Evolutionary conservation across 2,329 filamentous ascomycete species (phyloP).

Genomic region (Akanthomyces uredinophilus): DNA sequence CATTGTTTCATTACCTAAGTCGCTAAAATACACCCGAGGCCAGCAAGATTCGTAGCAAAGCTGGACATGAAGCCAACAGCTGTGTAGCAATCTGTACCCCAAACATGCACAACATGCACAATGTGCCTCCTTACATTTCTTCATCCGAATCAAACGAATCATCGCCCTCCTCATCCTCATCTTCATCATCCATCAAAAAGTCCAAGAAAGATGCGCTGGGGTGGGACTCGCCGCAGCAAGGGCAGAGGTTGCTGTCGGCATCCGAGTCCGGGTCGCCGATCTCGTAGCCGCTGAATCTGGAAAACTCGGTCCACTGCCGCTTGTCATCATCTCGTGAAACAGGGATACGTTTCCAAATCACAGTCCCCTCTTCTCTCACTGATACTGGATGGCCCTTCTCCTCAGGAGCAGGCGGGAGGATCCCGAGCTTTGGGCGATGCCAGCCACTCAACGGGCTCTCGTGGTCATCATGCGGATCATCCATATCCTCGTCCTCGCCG

Average conservation of each 20-base stretch:
- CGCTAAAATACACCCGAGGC: neutral
- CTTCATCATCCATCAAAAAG: conserved; percentile 15
- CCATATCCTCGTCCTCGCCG: conserved; percentile 20
- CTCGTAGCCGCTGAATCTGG: conserved; percentile 34
- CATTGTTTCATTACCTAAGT: conserved; percentile 1
- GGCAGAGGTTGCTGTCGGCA: conserved; percentile 33
- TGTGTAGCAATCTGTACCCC: neutral
- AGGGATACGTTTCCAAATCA: conserved; percentile 50
- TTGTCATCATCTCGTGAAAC: conserved; percentile 32
- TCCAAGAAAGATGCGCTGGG: conserved; percentile 32
- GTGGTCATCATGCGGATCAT: conserved; percentile 22
- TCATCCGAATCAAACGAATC: conserved; percentile 9
- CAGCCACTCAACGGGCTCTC: conserved; percentile 22
- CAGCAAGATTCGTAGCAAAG: neutral
- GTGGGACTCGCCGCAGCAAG: conserved; percentile 37
- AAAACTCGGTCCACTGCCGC: conserved; percentile 47
- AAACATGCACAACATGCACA: neutral
- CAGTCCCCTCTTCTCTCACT: conserved; percentile 35
- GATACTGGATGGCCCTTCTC: conserved; percentile 40
- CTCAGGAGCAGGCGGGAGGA: conserved; percentile 36
- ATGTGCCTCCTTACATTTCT: neutral
- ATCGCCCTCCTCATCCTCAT: neutral
- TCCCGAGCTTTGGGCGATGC: conserved; percentile 26
- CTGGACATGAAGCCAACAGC: neutral
- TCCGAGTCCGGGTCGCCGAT: conserved; percentile 29